Conservation (phyloP, 2,329 filamentous ascomycete genomes). For the Fusarium cyanostomum region DNA sequence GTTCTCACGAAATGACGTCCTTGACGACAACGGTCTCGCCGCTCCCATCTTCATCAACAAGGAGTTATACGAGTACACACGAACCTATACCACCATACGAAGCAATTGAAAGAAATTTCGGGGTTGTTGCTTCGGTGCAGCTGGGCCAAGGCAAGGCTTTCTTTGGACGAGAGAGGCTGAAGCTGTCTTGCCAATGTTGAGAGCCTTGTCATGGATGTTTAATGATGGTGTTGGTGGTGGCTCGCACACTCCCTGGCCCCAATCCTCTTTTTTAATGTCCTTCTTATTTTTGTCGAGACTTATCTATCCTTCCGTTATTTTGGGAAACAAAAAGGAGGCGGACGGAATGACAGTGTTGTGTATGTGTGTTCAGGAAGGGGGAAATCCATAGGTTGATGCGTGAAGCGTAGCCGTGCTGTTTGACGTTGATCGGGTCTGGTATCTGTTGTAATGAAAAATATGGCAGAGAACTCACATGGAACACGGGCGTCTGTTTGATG, state of each 20-base stretch:
- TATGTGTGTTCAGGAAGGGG: conserved; percentile 20
- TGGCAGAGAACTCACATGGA: conserved; percentile 30
- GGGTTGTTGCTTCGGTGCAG: conserved; percentile 19
- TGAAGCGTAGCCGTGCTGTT: conserved; percentile 41
- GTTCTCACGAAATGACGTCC: conserved; percentile 22
- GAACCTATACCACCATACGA: conserved; percentile 20
- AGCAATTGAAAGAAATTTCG: conserved; percentile 30
- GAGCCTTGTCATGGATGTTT: conserved; percentile 17
- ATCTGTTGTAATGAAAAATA: conserved; percentile 43
- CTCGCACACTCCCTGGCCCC: conserved; percentile 10
- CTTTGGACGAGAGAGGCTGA: conserved; percentile 17
- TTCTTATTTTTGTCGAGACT: conserved; percentile 40
- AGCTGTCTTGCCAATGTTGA: conserved; percentile 13
- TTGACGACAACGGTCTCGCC: conserved; percentile 28
- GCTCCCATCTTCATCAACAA: conserved; percentile 9
- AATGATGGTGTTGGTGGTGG: conserved; percentile 25
- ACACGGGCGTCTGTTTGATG: conserved; percentile 23
- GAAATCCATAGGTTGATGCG: conserved; percentile 31
- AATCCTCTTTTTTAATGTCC: conserved; percentile 38
- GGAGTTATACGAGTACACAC: conserved; percentile 14
- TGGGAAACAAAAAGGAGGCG: conserved; percentile 41
- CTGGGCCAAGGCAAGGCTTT: conserved; percentile 12
- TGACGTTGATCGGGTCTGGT: conserved; percentile 36
- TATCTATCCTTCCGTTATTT: conserved; percentile 41
- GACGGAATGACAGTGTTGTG: conserved; percentile 32